Conservation (phyloP, 306 rosid genomes). For the Hylodesmum podocarpum region DNA sequence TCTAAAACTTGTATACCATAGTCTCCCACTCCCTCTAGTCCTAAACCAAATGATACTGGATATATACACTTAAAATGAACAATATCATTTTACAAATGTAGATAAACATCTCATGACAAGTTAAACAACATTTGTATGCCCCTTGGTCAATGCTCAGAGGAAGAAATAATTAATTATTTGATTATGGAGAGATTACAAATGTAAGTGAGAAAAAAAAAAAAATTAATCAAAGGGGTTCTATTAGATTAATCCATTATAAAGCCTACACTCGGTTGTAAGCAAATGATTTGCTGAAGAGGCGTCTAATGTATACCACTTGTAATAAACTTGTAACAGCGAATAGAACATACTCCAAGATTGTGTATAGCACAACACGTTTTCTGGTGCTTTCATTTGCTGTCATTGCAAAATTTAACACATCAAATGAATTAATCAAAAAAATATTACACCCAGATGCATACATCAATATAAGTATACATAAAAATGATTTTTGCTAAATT, state of each 20-base stretch:
- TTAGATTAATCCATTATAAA: neutral
- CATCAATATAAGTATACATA: neutral
- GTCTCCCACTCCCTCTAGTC: too few species aligned
- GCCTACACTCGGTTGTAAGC: slow-evolving; percentile 36
- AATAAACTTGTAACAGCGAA: slow-evolving; percentile 39
- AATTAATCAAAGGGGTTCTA: neutral
- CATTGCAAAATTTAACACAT: neutral
- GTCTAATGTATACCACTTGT: slow-evolving; percentile 51
- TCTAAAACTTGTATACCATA: too few species aligned
- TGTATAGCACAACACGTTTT: slow-evolving; percentile 45
- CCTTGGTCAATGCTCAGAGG: neutral
- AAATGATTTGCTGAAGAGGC: slow-evolving; percentile 49
- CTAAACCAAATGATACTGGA: too few species aligned
- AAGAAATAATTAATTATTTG: neutral
- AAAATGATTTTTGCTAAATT: neutral
- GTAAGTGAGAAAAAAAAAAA: neutral
- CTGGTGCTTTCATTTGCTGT: slow-evolving; percentile 52
- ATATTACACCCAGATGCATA: neutral
- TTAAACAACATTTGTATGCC: neutral
- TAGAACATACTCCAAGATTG: slow-evolving; percentile 38
- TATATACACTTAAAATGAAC: too few species aligned
- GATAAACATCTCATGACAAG: neutral
- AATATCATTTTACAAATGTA: neutral
- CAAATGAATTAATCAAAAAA: neutral
- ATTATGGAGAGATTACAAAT: neutral